phyloP scores from a whole-genome alignment of 2,329 filamentous ascomycete species.

The Chaetomium sp. region DNA sequence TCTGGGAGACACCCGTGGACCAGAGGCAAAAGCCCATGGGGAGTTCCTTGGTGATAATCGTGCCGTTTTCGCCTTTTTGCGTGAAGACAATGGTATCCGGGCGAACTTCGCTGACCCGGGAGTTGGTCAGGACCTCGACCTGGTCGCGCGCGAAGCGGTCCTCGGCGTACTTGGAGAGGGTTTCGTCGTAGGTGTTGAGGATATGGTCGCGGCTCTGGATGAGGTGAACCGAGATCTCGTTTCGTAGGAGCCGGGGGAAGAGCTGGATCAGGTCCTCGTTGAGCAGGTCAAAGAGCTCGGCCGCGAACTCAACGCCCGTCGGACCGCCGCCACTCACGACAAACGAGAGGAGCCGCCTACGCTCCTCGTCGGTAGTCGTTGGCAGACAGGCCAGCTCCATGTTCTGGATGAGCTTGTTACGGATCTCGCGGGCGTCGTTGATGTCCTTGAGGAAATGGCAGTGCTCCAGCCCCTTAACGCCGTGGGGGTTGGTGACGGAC shows the following conservation, averaged over 20 bases:
- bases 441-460: constrained; percentile 97
- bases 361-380: constrained; percentile 85
- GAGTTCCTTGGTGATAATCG: constrained; percentile 82
- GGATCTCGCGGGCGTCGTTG: constrained; percentile 84
- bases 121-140: constrained; percentile 88
- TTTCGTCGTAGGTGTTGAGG: constrained; percentile 96
- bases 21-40: constrained; percentile 96
- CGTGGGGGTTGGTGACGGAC: constrained; percentile 90
- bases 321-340: constrained; percentile 95
- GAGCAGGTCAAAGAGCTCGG: constrained; percentile 91
- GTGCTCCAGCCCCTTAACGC: constrained; percentile 90
- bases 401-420: constrained; percentile 85
- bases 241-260: constrained; percentile 88
- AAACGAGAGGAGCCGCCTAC: constrained; percentile 85
- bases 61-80: constrained; percentile 74
- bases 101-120: constrained; percentile 86
- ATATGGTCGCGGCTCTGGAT: constrained; percentile 96
- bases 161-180: constrained; percentile 89
- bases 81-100: constrained; percentile 85
- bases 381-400: constrained; percentile 91
- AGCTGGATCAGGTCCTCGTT: constrained; percentile 87
- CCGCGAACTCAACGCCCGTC: constrained; percentile 96
- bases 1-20: constrained; percentile 93
- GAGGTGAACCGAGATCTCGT: constrained; percentile 95
- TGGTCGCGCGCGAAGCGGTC: constrained; percentile 87